Evolutionary conservation across 768 basidiomycete genomes (phyloP).

Genomic region (Mycena amicta): DNA sequence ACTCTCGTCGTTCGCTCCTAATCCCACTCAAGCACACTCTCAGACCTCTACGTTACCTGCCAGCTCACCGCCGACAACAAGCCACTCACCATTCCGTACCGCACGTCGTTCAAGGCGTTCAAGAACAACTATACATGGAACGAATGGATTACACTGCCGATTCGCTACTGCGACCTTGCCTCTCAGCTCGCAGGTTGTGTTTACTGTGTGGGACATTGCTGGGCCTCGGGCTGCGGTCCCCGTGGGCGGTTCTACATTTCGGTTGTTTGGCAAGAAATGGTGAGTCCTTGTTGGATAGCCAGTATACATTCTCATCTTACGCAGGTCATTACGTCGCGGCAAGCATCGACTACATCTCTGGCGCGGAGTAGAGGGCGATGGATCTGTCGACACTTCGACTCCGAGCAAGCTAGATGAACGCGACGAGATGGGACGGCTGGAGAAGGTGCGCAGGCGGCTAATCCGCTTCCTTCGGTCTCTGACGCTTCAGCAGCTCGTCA

Average conservation of each 20-base stretch:
- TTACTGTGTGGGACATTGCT: constrained; percentile 96
- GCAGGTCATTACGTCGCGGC: constrained; percentile 85
- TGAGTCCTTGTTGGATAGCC: constrained; percentile 32
- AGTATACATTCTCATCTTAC: background rate
- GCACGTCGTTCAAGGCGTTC: constrained; percentile 92
- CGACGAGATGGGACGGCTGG: constrained; percentile 95
- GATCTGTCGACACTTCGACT: constrained; percentile 76
- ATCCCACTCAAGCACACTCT: constrained; percentile 62
- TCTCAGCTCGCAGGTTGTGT: constrained; percentile 81
- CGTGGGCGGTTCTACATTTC: constrained; percentile 90
- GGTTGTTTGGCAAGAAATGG: constrained; percentile 94
- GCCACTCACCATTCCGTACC: constrained; percentile 87
- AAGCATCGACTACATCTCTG: constrained; percentile 89
- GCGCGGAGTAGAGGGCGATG: constrained; percentile 85
- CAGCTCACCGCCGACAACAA: constrained; percentile 93
- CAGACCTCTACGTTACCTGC: constrained; percentile 93
- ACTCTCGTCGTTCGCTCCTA: constrained; percentile 7
- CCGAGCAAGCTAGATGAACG: constrained; percentile 80
- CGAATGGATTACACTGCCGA: constrained; percentile 90
- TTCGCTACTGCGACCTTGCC: constrained; percentile 95
- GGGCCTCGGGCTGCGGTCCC: constrained; percentile 78
- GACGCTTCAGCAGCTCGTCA: constrained; percentile 62
- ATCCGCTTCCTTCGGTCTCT: constrained; percentile 31
- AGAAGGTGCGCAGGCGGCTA: constrained; percentile 80
- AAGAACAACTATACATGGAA: constrained; percentile 92